Conservation (phyloP, 768 basidiomycete species). For the Suillus cothurnatus region DNA sequence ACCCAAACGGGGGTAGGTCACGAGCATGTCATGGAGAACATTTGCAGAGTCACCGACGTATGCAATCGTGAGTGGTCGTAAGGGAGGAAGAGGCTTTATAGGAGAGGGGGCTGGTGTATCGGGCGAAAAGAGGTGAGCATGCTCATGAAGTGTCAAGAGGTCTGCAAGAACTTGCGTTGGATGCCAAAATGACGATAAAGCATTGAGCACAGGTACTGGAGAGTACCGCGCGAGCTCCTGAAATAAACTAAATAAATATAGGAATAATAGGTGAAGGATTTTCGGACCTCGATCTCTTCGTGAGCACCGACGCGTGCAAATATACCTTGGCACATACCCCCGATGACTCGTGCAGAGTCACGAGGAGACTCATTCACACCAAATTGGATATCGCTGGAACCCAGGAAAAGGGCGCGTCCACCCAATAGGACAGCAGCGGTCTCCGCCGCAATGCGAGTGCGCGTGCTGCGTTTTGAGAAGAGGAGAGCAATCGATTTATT, state of each 20-base stretch:
- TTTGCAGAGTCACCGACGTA: constrained; percentile 96
- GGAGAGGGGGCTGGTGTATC: constrained; percentile 17
- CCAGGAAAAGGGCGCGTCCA: constrained; percentile 89
- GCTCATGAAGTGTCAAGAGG: constrained; percentile 85
- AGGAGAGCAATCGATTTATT: constrained; percentile 86
- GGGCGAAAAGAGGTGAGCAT: constrained; percentile 55
- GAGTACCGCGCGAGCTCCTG: constrained; percentile 92
- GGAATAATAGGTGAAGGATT: neutral
- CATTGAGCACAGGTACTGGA: constrained; percentile 93
- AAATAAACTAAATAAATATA: neutral
- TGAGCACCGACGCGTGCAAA: constrained; percentile 96
- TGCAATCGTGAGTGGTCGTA: constrained; percentile 84
- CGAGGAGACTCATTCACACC: constrained; percentile 90
- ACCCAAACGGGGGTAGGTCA: constrained; percentile 89
- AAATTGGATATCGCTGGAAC: constrained; percentile 88
- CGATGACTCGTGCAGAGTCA: constrained; percentile 87
- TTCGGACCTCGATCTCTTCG: constrained; percentile 83
- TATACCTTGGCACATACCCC: constrained; percentile 95
- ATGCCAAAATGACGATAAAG: constrained; percentile 94
- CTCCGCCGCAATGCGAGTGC: constrained; percentile 89
- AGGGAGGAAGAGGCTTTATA: constrained; percentile 43
- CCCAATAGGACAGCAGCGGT: constrained; percentile 79
- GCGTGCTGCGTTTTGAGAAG: constrained; percentile 92
- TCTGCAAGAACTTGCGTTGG: constrained; percentile 96
- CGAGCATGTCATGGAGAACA: constrained; percentile 96